Conservation (phyloP, 78 protist genomes). For the Isochrysis galbana region DNA sequence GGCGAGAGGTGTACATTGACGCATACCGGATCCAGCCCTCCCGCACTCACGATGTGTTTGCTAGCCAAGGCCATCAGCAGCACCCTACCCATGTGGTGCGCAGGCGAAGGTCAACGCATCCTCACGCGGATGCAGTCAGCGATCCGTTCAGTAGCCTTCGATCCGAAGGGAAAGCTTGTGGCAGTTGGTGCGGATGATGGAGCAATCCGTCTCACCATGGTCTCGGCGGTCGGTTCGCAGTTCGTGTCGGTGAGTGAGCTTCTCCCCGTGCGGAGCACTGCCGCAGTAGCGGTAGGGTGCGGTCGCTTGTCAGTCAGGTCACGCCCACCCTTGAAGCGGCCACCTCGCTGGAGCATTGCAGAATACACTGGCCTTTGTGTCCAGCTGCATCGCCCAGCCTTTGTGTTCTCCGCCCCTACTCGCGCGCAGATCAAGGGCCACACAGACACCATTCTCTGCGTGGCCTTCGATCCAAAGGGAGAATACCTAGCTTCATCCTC, state of each 20-base stretch:
- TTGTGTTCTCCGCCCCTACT: too few species aligned
- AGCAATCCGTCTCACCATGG: not conserved
- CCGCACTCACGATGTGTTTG: too few species aligned
- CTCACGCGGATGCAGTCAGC: not conserved
- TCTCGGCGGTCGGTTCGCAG: not conserved
- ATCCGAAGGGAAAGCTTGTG: not conserved
- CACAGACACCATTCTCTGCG: not conserved
- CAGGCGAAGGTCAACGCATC: not conserved
- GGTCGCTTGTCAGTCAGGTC: not conserved
- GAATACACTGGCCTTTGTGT: too few species aligned
- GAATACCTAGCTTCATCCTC: not conserved
- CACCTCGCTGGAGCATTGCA: too few species aligned
- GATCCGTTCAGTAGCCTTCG: not conserved
- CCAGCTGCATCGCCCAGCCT: too few species aligned
- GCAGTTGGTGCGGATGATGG: slow-evolving; percentile 15
- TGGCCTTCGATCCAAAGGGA: slow-evolving; percentile 1
- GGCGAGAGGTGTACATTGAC: too few species aligned
- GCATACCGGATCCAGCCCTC: too few species aligned
- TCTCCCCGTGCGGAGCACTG: too few species aligned
- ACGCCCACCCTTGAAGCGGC: not conserved
- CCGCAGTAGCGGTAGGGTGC: too few species aligned
- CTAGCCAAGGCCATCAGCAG: too few species aligned
- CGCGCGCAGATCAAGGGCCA: too few species aligned
- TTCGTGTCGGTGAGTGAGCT: not conserved
- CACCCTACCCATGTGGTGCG: too few species aligned